These are phyloP conservation scores for Microdochium bolleyi DNA, from an alignment of 2,329 filamentous ascomycete species.

Conservation along the genomic window DNA sequence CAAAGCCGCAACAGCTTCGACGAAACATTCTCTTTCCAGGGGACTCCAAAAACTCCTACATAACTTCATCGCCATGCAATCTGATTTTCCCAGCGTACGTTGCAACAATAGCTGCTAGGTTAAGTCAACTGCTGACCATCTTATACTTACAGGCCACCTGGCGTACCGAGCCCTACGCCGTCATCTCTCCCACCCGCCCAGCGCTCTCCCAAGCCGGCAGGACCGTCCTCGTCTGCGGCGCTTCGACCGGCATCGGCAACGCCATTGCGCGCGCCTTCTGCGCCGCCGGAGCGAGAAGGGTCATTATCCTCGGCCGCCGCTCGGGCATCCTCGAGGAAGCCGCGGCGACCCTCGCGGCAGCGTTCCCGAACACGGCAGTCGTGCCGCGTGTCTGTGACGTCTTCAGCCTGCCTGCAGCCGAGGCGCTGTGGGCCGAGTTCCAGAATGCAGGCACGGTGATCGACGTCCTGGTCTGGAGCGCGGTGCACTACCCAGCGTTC, in stretches of 20 bases:
- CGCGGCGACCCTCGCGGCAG: slow-evolving; percentile 11
- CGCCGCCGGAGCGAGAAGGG: slow-evolving; percentile 24
- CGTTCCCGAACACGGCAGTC: slow-evolving; percentile 6
- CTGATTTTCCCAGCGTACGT: too few species aligned
- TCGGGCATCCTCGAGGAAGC: slow-evolving; percentile 18
- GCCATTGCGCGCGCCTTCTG: slow-evolving; percentile 52
- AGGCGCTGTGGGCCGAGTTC: slow-evolving; percentile 19
- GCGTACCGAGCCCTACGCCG: slow-evolving; percentile 25
- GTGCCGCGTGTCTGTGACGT: slow-evolving; percentile 14
- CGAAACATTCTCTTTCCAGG: too few species aligned
- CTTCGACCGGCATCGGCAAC: slow-evolving; percentile 57
- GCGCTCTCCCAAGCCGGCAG: slow-evolving; percentile 31
- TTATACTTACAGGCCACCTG: slow-evolving; percentile 5
- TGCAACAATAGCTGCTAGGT: too few species aligned
- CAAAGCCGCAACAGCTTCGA: too few species aligned
- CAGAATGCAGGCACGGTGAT: slow-evolving; percentile 12
- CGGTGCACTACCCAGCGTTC: slow-evolving; percentile 7
- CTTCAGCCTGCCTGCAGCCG: slow-evolving; percentile 12
- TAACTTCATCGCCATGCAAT: too few species aligned
- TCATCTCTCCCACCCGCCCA: slow-evolving; percentile 25
- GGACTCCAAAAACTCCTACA: too few species aligned
- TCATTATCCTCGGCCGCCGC: slow-evolving; percentile 31
- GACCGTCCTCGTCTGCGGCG: slow-evolving; percentile 59
- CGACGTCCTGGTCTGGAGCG: slow-evolving; percentile 26
- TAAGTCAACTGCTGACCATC: too few species aligned